Percentiles rank a stretch among this genome's conserved stretches.
Evolutionary conservation across 2,329 filamentous ascomycete genomes (phyloP).

Genomic region (Podosphaera xanthii): DNA sequence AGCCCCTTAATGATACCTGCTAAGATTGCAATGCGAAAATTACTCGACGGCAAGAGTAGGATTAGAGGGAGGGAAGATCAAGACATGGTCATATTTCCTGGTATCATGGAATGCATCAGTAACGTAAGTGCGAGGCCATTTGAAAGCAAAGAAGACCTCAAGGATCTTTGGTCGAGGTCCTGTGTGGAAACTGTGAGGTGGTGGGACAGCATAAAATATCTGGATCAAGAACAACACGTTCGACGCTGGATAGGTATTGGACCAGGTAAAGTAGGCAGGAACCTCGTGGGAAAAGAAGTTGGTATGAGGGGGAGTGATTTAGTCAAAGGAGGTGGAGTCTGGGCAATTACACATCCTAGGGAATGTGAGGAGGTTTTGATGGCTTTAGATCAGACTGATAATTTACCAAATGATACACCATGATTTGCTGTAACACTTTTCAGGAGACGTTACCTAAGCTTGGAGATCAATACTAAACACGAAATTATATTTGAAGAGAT

Average conservation of each 20-base stretch:
- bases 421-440: not conserved
- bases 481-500: no score
- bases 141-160: slow-evolving; percentile 45
- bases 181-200: slow-evolving; percentile 83
- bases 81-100: slow-evolving; percentile 55
- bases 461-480: not conserved
- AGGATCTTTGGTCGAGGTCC: slow-evolving; percentile 55
- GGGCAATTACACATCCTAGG: slow-evolving; percentile 65
- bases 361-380: slow-evolving; percentile 48
- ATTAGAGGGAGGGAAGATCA: slow-evolving; percentile 29
- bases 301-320: slow-evolving; percentile 58
- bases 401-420: slow-evolving; percentile 12
- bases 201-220: slow-evolving; percentile 82
- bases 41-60: slow-evolving; percentile 37
- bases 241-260: slow-evolving; percentile 78
- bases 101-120: slow-evolving; percentile 53
- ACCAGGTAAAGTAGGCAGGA: slow-evolving; percentile 79
- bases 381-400: slow-evolving; percentile 41
- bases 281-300: slow-evolving; percentile 86
- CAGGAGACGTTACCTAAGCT: not conserved
- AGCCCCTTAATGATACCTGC: slow-evolving; percentile 80
- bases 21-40: slow-evolving; percentile 43
- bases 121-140: slow-evolving; percentile 74
- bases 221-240: slow-evolving; percentile 65
- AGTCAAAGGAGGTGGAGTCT: slow-evolving; percentile 76